These are phyloP conservation scores for Melampsora larici-populina DNA, from an alignment of 1,284 basidiomycete genomes.

Conservation along the genomic window DNA sequence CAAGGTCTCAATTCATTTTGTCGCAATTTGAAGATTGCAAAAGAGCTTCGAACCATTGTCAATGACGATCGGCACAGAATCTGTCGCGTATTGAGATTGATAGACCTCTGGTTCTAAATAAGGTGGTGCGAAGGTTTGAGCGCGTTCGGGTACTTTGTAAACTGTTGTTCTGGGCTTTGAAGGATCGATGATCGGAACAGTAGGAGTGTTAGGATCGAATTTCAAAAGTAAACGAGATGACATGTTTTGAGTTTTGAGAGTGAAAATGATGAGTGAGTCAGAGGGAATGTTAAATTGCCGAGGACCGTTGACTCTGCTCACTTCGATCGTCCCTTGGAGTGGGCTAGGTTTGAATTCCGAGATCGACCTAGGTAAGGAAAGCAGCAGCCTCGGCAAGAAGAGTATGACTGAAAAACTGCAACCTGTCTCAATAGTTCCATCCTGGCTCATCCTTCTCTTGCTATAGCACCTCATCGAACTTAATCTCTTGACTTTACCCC, in stretches of 20 bases:
- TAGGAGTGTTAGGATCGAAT: slow-evolving; percentile 28
- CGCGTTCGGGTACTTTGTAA: slow-evolving; percentile 39
- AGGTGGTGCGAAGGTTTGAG: slow-evolving; percentile 12
- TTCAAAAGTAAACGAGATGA: slow-evolving; percentile 4
- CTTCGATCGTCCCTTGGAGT: too few species aligned
- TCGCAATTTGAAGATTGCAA: neutral
- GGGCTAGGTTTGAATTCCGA: too few species aligned
- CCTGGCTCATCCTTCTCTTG: too few species aligned
- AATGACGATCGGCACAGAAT: slow-evolving; percentile 68
- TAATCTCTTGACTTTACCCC: too few species aligned
- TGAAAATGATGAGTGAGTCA: neutral
- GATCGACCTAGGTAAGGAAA: too few species aligned
- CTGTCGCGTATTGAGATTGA: slow-evolving; percentile 13
- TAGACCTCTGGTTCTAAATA: slow-evolving; percentile 25
- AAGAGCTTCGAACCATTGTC: slow-evolving; percentile 66
- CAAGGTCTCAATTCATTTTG: neutral
- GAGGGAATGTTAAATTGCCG: neutral
- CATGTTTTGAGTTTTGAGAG: neutral
- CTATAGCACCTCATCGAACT: too few species aligned
- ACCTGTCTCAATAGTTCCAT: too few species aligned
- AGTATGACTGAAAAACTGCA: too few species aligned
- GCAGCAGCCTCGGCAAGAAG: too few species aligned
- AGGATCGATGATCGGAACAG: slow-evolving; percentile 31
- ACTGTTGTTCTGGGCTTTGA: slow-evolving; percentile 27
- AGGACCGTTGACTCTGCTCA: too few species aligned